These are phyloP conservation scores for Candida palmyrensis DNA, from an alignment of 805 yeast genomes.

Conservation along the genomic window DNA sequence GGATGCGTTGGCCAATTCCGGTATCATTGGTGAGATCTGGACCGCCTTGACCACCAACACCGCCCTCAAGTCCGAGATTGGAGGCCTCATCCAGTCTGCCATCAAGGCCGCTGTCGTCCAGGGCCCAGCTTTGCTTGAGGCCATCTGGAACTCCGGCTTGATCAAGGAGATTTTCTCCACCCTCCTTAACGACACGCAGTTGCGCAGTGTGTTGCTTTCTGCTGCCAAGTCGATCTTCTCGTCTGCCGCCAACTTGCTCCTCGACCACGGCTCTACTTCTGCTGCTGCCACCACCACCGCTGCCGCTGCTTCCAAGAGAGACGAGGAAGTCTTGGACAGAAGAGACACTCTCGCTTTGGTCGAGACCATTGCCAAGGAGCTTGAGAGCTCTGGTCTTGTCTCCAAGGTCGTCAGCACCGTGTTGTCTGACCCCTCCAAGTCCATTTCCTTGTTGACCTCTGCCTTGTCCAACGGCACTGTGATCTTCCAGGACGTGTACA, in stretches of 20 bases:
- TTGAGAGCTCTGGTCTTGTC: slow-evolving; percentile 32
- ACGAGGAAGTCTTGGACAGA: slow-evolving; percentile 25
- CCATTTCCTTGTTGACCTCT: slow-evolving; percentile 26
- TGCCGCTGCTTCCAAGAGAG: slow-evolving; percentile 7
- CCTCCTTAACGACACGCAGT: slow-evolving; percentile 26
- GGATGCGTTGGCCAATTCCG: slow-evolving; percentile 32
- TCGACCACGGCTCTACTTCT: slow-evolving; percentile 8
- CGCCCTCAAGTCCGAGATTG: slow-evolving; percentile 21
- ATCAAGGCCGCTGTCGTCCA: slow-evolving; percentile 29
- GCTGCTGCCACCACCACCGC: slow-evolving; percentile 12
- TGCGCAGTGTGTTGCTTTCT: slow-evolving; percentile 27
- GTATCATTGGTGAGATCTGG: slow-evolving; percentile 33
- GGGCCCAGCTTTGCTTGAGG: slow-evolving; percentile 37
- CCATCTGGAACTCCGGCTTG: slow-evolving; percentile 38
- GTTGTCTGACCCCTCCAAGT: slow-evolving; percentile 31
- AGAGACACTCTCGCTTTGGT: slow-evolving; percentile 30
- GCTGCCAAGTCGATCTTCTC: slow-evolving; percentile 30
- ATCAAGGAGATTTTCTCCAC: slow-evolving; percentile 25
- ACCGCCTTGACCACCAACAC: slow-evolving; percentile 27
- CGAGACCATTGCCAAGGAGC: slow-evolving; percentile 20
- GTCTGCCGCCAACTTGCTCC: slow-evolving; percentile 26
- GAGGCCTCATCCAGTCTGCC: slow-evolving; percentile 24
- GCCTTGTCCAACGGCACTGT: slow-evolving; percentile 30
- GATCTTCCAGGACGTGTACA: slow-evolving; percentile 27
- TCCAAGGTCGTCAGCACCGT: slow-evolving; percentile 26